Evolutionary conservation across 192 early-diverging fungal species (phyloP).

Genomic region (Backusella morwellensis): DNA sequence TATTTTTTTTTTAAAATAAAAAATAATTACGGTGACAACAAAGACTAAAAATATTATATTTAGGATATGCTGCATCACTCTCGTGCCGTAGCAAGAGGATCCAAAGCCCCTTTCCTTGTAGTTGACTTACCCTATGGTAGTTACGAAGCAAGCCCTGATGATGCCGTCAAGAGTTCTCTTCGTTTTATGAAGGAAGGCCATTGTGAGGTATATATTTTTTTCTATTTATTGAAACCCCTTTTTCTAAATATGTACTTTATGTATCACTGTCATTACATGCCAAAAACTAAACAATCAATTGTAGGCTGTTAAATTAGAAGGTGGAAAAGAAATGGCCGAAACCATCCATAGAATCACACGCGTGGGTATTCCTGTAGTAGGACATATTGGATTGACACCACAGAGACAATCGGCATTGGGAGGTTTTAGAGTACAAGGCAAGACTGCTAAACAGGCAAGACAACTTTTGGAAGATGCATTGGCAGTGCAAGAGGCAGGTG

Average conservation of each 20-base stretch:
- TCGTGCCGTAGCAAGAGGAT: slow-evolving; percentile 83
- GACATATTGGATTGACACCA: slow-evolving; percentile 95
- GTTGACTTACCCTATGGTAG: slow-evolving; percentile 93
- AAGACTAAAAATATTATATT: not conserved
- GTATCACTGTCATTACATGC: not conserved
- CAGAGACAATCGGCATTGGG: slow-evolving; percentile 86
- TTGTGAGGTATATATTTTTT: slow-evolving; percentile 55
- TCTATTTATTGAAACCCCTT: not conserved
- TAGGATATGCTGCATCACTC: slow-evolving; percentile 97
- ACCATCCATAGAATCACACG: slow-evolving; percentile 75
- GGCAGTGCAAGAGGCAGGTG: slow-evolving; percentile 88
- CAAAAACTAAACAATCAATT: not conserved
- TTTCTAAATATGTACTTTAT: not conserved
- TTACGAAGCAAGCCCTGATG: slow-evolving; percentile 75
- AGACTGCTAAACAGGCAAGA: slow-evolving; percentile 74
- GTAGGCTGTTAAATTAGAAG: slow-evolving; percentile 92
- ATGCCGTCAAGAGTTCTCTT: slow-evolving; percentile 77
- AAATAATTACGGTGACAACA: not conserved
- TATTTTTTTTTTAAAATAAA: slow-evolving; percentile 22
- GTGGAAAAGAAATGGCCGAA: slow-evolving; percentile 80
- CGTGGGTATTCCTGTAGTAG: slow-evolving; percentile 93
- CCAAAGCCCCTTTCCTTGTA: slow-evolving; percentile 74
- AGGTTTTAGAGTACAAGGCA: slow-evolving; percentile 92
- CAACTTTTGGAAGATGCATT: slow-evolving; percentile 82
- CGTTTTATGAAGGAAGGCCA: slow-evolving; percentile 88